phyloP scores from a whole-genome alignment of 179 eudicot genomes.

The Sideroxylon spinosum region DNA sequence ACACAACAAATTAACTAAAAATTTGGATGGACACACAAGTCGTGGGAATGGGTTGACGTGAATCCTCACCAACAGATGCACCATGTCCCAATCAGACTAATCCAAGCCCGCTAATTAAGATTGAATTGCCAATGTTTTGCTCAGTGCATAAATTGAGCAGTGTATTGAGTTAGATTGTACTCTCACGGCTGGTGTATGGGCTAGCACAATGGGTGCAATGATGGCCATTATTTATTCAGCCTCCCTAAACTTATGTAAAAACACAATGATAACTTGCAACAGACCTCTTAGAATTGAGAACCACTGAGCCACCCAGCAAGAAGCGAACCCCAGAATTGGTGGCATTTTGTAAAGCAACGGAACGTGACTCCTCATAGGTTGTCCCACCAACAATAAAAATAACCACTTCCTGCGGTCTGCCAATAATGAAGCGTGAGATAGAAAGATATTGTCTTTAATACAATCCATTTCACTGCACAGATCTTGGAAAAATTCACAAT shows the following conservation, averaged over 20 bases:
- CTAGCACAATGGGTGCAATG: not conserved
- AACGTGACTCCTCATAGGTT: slow-evolving; percentile 83
- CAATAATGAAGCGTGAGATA: not conserved
- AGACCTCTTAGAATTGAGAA: slow-evolving; percentile 81
- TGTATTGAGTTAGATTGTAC: slow-evolving; percentile 1
- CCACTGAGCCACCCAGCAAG: slow-evolving; percentile 69
- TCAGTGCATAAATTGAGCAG: not conserved
- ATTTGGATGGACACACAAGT: no score
- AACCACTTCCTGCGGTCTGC: slow-evolving; percentile 88
- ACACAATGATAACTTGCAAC: not conserved
- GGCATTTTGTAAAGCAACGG: slow-evolving; percentile 68
- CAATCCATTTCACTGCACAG: not conserved
- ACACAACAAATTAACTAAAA: not conserved
- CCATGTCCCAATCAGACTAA: not conserved
- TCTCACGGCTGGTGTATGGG: not conserved
- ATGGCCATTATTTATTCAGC: not conserved
- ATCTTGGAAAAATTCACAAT: not conserved
- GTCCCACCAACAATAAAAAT: slow-evolving; percentile 87
- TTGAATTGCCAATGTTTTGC: not conserved
- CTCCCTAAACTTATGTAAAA: not conserved
- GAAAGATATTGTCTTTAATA: not conserved
- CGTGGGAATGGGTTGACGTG: not conserved
- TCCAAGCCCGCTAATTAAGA: not conserved
- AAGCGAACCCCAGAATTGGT: slow-evolving; percentile 76
- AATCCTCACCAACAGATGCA: not conserved